Base-by-base conservation (phyloP, 352 stramenopile genomes). In the Phytophthora constricta region DNA sequence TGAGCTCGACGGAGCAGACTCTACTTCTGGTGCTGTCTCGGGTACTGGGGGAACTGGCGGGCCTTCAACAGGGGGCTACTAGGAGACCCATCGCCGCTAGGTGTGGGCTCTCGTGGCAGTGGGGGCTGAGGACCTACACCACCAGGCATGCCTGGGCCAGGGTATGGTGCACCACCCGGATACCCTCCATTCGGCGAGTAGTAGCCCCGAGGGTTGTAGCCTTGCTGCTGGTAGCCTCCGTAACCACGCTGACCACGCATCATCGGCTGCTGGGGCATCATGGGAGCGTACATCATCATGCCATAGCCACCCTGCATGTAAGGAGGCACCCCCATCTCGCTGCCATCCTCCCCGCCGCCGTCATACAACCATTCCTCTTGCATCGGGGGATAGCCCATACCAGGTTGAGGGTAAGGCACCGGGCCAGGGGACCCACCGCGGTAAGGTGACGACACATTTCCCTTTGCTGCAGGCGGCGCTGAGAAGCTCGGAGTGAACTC, bases 341-440 rank as follows among this genome's bases (percentile, higher is more conserved):
- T 65, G 8, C 82, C 78, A 51, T 89, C 72, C 64, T 89, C 51
- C 51, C 69, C 57, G 25, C 37, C 72, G 31, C 72, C 68, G 14
- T 91, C 84, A 53, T 95, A 95, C 74, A 87, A 79, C 86, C 86
- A 95, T 46, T 93, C 86, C 13, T 93, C 82, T 20, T 82, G 82
- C 45, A 72, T 71, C n/a, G 71, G 51, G 2, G 70, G 45, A 57
- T 89, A 89, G 4, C 81, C 63, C 65, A 89, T 78, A 0, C 71
- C 68, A 68, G 72, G 74, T 25, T 74, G 65, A 2, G 74, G 64
- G 55, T 84, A 81, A 7, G 79, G 76, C 60, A 71, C 55, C 48
- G 60, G 76, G 33, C 78, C 69, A 41, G 69, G 72, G 27, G 76
- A 77, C 39, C 64, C 64, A 9, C 66, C 66, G 39, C 76, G 79